These are phyloP conservation scores for Urostyla sp. DNA, from an alignment of 73 alveolate genomes.

Conservation along the genomic window DNA sequence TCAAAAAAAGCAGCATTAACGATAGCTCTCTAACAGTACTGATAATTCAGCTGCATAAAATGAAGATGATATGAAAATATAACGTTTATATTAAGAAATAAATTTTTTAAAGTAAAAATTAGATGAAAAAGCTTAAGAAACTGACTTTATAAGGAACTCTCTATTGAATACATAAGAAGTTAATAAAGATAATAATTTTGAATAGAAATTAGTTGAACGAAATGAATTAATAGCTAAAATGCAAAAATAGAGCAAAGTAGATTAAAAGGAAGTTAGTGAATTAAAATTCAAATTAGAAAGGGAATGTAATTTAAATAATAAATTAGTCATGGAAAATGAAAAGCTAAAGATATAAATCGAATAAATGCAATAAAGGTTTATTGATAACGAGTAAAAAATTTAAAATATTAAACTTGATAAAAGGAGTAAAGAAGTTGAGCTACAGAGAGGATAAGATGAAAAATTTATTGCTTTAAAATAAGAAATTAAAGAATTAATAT, in stretches of 20 bases:
- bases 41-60: not conserved
- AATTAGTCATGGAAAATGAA: not conserved
- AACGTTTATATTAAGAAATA: not conserved
- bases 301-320: not conserved
- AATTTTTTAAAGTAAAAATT: not conserved
- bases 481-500: not conserved
- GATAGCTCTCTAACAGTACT: not conserved
- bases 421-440: not conserved
- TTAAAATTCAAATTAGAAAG: constrained; percentile 42
- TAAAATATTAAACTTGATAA: not conserved
- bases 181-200: not conserved
- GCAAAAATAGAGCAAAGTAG: constrained; percentile 24
- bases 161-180: not conserved
- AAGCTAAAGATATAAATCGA: not conserved
- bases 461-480: not conserved
- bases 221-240: constrained; percentile 13
- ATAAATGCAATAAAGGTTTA: constrained; percentile 1
- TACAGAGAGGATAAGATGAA: not conserved
- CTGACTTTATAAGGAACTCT: not conserved
- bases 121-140: constrained; percentile 13
- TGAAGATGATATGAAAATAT: not conserved
- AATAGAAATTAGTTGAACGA: not conserved
- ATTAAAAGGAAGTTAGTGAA: constrained; percentile 29
- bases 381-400: constrained; percentile 6
- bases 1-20: not conserved